Conservation (phyloP, 345 rosid genomes). For the Garcia nutans region DNA sequence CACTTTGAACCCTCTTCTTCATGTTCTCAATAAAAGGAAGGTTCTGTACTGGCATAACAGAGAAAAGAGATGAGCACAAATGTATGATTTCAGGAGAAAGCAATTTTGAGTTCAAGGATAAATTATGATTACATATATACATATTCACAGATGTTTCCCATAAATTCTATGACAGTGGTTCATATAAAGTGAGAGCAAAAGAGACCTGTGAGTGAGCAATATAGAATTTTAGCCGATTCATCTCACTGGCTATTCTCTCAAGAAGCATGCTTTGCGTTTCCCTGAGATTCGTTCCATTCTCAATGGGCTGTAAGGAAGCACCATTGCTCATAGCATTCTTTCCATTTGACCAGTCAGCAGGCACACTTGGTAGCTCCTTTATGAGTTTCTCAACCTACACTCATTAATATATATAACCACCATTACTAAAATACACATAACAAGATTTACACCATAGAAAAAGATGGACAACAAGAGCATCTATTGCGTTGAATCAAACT, state of each 20-base stretch:
- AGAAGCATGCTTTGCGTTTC: conserved; percentile 97
- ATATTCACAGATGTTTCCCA: not conserved
- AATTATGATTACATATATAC: not conserved
- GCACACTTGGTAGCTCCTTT: conserved; percentile 80
- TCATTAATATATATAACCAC: conserved; percentile 9
- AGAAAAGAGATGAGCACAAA: conserved; percentile 51
- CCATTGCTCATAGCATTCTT: conserved; percentile 46
- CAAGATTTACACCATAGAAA: not conserved
- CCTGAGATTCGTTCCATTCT: conserved; percentile 75
- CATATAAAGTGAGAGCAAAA: conserved; percentile 25
- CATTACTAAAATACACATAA: not conserved
- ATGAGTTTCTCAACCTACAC: conserved; percentile 92
- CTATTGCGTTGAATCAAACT: not conserved
- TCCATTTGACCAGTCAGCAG: conserved; percentile 78
- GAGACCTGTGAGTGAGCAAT: conserved; percentile 92
- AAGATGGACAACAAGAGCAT: not conserved
- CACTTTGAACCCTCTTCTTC: conserved; percentile 94
- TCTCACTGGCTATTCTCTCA: conserved; percentile 97
- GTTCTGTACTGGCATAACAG: conserved; percentile 87
- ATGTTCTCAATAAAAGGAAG: conserved; percentile 96
- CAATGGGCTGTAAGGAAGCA: conserved; percentile 39
- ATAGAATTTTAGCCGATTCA: conserved; percentile 94
- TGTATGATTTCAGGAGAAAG: conserved; percentile 17
- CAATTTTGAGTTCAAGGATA: conserved; percentile 1
- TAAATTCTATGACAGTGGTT: not conserved